Conservation (phyloP, 345 rosid genomes). For the Balakata baccata region DNA sequence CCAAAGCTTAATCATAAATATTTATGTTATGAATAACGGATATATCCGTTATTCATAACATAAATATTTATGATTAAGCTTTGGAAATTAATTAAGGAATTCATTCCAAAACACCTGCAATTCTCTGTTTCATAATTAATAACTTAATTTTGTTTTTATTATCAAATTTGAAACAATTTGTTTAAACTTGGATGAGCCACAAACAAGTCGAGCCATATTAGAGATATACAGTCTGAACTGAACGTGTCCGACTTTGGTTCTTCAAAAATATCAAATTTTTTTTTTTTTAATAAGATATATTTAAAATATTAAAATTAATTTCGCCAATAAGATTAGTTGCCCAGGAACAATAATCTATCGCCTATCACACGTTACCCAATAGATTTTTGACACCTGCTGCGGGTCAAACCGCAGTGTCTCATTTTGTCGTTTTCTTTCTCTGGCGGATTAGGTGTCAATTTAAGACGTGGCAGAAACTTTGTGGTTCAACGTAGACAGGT, state of each 20-base stretch:
- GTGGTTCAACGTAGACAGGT: conserved; percentile 25
- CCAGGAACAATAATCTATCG: conserved; percentile 26
- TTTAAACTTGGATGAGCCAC: background rate
- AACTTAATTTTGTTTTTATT: no score
- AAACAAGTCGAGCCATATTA: conserved; percentile 23
- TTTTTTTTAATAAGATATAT: background rate
- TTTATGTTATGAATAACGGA: no score
- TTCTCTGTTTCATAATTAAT: no score
- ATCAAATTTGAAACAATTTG: background rate
- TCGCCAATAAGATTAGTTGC: conserved; percentile 26
- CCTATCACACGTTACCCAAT: conserved; percentile 30
- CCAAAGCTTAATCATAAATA: no score
- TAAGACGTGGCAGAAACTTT: conserved; percentile 22
- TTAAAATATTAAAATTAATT: background rate
- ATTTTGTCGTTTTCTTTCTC: conserved; percentile 13
- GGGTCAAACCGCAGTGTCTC: conserved; percentile 15
- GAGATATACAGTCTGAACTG: background rate
- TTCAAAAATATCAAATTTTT: conserved; percentile 1
- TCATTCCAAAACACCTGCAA: no score
- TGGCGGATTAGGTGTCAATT: background rate
- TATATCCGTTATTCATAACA: no score
- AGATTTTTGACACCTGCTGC: conserved; percentile 9
- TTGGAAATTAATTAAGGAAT: no score
- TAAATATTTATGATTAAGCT: no score
- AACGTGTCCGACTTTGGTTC: conserved; percentile 33